Base-by-base conservation (phyloP, 306 rosid species). In the Cucurbita argyrosperma region DNA sequence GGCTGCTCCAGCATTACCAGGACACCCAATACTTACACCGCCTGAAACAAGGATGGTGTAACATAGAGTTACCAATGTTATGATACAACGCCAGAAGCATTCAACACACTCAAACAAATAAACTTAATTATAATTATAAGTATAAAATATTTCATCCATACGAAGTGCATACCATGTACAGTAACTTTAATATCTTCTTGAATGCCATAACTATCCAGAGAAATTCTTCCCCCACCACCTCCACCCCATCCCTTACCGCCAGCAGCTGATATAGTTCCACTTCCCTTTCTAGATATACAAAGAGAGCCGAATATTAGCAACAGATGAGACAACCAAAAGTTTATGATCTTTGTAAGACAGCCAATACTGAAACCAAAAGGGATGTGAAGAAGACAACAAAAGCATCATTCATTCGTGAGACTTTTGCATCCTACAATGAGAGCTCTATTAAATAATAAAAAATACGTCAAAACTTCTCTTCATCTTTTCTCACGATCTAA, bases 241-340 rank as follows among this genome's bases (percentile, higher is more conserved):
- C 98, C 98, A 79, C 98, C 98, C 96, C 95, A 89, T 77, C 98
- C 98, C 60, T 65, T 82, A 77, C 98, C 98, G 57, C 98, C 98
- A 63, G 96, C 97, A 40, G 98, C 98, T 83, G 97, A 89, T 82
- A 94, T 84, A 47, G 79, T 85, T 78, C 98, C 98, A 80, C 81
- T 85, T 74, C 98, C 98, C 84, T 89, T 94, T 90, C 98, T 94
- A 81, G 79, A 78, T 64, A 57, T 30, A 46, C 43, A 74, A 46
- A 74, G 8, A 74, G 26, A 74, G 54, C 23, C 30, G 58, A 74
- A 9, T 40, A 74, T 74, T 14, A 56, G 68, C 6, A 40, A 57
- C 14, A 74, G 67, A 74, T 6, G 67, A 58, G 26, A 74, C 38
- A 35, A 60, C 40, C 49, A 58, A 67, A 80, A 62, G 43, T 75